Percentiles rank a stretch among this genome's conserved stretches.
Conservation (phyloP, 352 stramenopile genomes). For the Saprolegnia diclina region DNA sequence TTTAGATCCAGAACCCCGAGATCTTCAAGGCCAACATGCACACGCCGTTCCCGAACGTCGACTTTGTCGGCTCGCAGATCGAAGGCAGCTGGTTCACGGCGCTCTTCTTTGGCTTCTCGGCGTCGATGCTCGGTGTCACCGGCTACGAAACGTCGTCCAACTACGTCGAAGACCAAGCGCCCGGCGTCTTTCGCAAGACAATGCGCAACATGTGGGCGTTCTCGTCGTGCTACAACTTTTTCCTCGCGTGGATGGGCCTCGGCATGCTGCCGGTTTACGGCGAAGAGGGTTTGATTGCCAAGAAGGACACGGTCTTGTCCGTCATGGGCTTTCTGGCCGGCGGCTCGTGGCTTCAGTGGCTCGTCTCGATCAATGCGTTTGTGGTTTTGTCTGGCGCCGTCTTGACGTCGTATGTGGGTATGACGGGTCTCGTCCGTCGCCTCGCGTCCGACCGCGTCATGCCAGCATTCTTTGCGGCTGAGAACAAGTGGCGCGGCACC, state of each 20-base stretch:
- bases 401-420: constrained; percentile 86
- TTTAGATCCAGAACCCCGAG: constrained; percentile 40
- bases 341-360: constrained; percentile 37
- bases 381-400: constrained; percentile 82
- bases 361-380: constrained; percentile 80
- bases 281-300: constrained; percentile 50
- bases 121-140: constrained; percentile 87
- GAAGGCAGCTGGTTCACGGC: constrained; percentile 50
- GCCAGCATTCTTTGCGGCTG: constrained; percentile 49
- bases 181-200: constrained; percentile 77
- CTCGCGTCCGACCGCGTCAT: constrained; percentile 74
- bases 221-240: constrained; percentile 83
- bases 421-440: constrained; percentile 74
- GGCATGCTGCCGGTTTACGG: constrained; percentile 68
- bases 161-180: constrained; percentile 86
- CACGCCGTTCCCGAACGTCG: constrained; percentile 53
- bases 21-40: constrained; percentile 63
- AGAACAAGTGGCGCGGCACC: constrained; percentile 68
- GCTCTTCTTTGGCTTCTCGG: constrained; percentile 73
- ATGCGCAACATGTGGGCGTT: constrained; percentile 81
- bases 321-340: constrained; percentile 53
- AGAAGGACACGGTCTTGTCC: constrained; percentile 71
- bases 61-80: constrained; percentile 35
- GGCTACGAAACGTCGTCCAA: constrained; percentile 88
- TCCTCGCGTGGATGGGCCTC: constrained; percentile 82